Evolutionary conservation across 805 yeast species (phyloP).

Genomic region (Saccharomyces jurei): DNA sequence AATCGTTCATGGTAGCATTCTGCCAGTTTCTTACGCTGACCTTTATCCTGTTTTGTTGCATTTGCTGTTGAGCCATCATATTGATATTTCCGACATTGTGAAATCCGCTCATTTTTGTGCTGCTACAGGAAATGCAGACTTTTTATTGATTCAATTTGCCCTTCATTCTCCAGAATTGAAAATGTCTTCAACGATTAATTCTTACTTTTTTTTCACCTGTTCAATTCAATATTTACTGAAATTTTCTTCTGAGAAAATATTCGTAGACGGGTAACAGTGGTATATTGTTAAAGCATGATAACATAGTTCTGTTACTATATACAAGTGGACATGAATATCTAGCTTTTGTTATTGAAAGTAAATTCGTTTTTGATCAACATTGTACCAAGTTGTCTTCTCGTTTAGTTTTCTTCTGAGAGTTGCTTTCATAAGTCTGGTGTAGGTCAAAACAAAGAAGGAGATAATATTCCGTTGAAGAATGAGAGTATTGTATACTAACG

Average conservation of each 20-base stretch:
- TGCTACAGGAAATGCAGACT: neutral
- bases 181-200: neutral
- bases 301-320: neutral
- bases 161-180: neutral
- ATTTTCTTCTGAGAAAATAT: neutral
- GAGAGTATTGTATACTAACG: neutral
- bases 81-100: conserved; percentile 24
- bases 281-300: no score
- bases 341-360: neutral
- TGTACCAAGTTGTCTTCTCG: neutral
- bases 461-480: neutral
- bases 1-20: conserved; percentile 62
- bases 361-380: neutral
- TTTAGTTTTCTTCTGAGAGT: neutral
- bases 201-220: neutral
- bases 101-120: conserved; percentile 14
- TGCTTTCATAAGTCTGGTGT: neutral
- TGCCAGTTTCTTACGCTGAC: conserved; percentile 77
- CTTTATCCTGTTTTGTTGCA: conserved; percentile 33
- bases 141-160: neutral
- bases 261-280: neutral
- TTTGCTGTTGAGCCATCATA: conserved; percentile 22
- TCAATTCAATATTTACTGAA: neutral
- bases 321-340: neutral
- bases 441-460: neutral